Evolutionary conservation across 495 filamentous ascomycete species (phyloP).

Genomic region (Podospora pseudopauciseta): DNA sequence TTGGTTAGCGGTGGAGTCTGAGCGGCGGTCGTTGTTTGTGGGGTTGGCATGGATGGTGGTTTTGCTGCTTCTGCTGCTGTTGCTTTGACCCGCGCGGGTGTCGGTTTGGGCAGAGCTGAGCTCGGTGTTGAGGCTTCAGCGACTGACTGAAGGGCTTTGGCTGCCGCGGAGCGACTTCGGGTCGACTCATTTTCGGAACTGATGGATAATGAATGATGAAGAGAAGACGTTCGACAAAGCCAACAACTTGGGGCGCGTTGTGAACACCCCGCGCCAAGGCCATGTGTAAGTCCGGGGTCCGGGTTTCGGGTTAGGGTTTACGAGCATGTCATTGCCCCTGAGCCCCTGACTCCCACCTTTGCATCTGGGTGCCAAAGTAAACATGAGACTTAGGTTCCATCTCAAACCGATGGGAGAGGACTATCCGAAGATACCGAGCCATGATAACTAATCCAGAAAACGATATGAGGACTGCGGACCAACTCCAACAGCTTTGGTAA

Average conservation of each 20-base stretch:
- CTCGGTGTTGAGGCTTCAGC: background rate
- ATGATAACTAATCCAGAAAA: background rate
- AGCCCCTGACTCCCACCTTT: background rate
- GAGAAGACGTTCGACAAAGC: background rate
- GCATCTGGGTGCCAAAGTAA: background rate
- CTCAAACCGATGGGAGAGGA: background rate
- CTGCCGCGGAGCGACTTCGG: background rate
- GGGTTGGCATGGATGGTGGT: background rate
- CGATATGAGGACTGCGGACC: background rate
- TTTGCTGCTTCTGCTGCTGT: background rate
- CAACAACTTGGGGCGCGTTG: too few relatives aligned
- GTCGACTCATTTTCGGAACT: background rate
- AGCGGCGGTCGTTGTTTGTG: background rate
- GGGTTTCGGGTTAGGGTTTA: too few relatives aligned
- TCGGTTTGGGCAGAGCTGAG: background rate
- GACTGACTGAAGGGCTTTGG: background rate
- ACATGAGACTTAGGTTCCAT: background rate
- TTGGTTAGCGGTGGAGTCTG: background rate
- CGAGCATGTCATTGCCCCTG: background rate
- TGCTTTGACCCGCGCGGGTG: background rate
- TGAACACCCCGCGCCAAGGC: too few relatives aligned
- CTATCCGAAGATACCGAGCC: background rate
- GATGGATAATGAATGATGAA: background rate
- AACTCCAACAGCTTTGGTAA: background rate
- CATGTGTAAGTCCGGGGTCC: too few relatives aligned